A percentile compares a stretch with the other conserved stretches of the same genome.
These are phyloP conservation scores for Phytophthora foliorum DNA, from an alignment of 352 stramenopile species.

Conservation along the genomic window DNA sequence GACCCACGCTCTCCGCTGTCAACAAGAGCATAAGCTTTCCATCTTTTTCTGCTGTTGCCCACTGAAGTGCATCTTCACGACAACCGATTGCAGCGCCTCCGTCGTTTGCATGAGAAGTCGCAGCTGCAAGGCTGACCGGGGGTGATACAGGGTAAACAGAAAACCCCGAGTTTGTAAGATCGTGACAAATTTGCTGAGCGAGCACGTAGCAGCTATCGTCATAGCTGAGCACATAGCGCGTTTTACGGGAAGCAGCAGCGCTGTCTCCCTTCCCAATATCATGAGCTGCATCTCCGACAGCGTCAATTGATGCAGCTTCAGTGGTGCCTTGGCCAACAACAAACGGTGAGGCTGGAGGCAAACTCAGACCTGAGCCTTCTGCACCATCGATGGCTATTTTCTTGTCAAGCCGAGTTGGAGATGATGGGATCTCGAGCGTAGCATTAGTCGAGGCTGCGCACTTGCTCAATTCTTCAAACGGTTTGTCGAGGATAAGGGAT, in stretches of 20 bases:
- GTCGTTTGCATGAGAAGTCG: neutral
- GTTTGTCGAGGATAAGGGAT: conserved; percentile 12
- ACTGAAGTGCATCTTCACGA: conserved; percentile 68
- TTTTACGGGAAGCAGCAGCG: conserved; percentile 17
- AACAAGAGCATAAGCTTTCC: conserved; percentile 78
- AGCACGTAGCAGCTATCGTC: conserved; percentile 70
- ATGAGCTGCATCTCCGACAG: neutral
- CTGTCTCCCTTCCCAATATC: neutral
- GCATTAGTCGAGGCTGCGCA: neutral
- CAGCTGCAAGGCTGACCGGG: neutral
- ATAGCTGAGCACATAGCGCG: conserved; percentile 77
- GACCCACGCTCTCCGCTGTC: conserved; percentile 76
- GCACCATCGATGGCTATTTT: neutral
- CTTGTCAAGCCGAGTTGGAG: neutral
- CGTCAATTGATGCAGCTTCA: neutral
- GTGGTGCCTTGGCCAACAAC: neutral
- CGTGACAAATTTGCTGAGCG: conserved; percentile 57
- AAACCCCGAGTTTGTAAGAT: conserved; percentile 61
- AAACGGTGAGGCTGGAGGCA: conserved; percentile 6
- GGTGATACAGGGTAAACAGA: conserved; percentile 45
- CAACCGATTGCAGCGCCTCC: conserved; percentile 1
- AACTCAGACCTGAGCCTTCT: conserved; percentile 1
- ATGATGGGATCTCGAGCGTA: neutral
- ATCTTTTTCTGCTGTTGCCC: conserved; percentile 64
- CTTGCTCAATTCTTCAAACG: conserved; percentile 11